phyloP scores from a whole-genome alignment of 2,329 filamentous ascomycete genomes.

The Ascochyta koolunga region DNA sequence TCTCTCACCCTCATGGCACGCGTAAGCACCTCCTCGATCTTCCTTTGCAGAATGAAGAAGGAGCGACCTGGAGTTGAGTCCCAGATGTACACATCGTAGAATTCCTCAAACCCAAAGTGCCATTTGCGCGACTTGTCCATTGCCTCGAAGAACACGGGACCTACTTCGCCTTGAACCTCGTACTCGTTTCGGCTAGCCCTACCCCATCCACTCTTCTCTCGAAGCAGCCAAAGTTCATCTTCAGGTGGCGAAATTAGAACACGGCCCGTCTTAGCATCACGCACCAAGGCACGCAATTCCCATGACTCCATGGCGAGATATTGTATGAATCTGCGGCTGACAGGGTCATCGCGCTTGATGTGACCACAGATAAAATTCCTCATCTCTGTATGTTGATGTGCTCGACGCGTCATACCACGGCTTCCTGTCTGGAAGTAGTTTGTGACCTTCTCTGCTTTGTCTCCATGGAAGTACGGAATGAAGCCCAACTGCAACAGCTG shows the following conservation, averaged over 20 bases:
- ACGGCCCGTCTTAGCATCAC: conserved; percentile 50
- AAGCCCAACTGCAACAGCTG: conserved; percentile 52
- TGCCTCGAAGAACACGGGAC: conserved; percentile 49
- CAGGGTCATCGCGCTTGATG: conserved; percentile 51
- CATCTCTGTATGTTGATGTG: conserved; percentile 44
- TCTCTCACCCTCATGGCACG: conserved; percentile 46
- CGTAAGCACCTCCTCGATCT: conserved; percentile 43
- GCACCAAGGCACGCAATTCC: conserved; percentile 49
- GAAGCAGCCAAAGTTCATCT: conserved; percentile 48
- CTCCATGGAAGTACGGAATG: conserved; percentile 45
- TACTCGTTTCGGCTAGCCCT: conserved; percentile 50
- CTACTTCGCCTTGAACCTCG: conserved; percentile 44
- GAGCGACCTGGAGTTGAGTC: conserved; percentile 44
- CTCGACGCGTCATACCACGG: conserved; percentile 39
- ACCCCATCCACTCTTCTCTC: conserved; percentile 49
- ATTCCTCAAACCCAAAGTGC: conserved; percentile 52
- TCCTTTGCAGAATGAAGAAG: conserved; percentile 39
- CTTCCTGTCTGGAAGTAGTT: conserved; percentile 42
- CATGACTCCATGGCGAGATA: conserved; percentile 50
- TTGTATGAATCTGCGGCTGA: conserved; percentile 52
- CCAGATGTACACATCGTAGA: conserved; percentile 54
- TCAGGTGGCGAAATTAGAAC: conserved; percentile 47
- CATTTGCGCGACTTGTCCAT: conserved; percentile 47
- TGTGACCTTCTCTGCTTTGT: conserved; percentile 43
- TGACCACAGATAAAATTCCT: conserved; percentile 53